Percentiles rank a stretch among this genome's conserved stretches.
Evolutionary conservation across 352 stramenopile genomes (phyloP).

Genomic region (Phytopythium litorale): DNA sequence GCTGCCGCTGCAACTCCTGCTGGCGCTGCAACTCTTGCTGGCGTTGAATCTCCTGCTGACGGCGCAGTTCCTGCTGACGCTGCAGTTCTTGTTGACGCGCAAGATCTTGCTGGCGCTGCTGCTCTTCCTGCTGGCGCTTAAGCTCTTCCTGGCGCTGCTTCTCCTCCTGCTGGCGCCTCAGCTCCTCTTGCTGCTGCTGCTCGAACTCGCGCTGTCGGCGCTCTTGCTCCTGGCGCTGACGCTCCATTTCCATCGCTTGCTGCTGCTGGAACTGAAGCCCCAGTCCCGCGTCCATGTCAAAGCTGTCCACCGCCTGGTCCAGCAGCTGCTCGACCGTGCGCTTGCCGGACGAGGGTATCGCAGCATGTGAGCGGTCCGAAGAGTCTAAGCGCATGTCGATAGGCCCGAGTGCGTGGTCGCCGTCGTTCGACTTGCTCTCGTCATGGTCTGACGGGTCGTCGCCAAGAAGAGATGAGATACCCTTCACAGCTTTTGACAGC

Average conservation of each 20-base stretch:
- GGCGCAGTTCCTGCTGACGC: slow-evolving; percentile 18
- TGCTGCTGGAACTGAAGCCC: slow-evolving; percentile 17
- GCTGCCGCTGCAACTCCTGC: slow-evolving; percentile 2
- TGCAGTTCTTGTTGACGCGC: slow-evolving; percentile 14
- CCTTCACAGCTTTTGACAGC: slow-evolving; percentile 21
- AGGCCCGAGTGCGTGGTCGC: background rate
- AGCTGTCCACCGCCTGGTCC: slow-evolving; percentile 5
- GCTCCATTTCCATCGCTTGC: slow-evolving; percentile 13
- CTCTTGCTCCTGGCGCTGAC: slow-evolving; percentile 10
- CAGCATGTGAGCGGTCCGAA: background rate
- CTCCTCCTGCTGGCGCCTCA: slow-evolving; percentile 16
- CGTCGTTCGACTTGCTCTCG: slow-evolving; percentile 1
- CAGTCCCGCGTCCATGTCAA: slow-evolving; percentile 11
- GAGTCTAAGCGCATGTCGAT: background rate
- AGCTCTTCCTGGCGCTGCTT: slow-evolving; percentile 5
- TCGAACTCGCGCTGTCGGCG: slow-evolving; percentile 14
- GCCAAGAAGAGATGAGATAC: slow-evolving; percentile 30
- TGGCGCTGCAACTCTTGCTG: slow-evolving; percentile 7
- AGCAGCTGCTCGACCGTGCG: slow-evolving; percentile 8
- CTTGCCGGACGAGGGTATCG: slow-evolving; percentile 1
- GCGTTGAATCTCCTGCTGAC: slow-evolving; percentile 7
- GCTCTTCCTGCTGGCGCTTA: slow-evolving; percentile 9
- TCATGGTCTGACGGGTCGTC: slow-evolving; percentile 6
- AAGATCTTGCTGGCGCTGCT: slow-evolving; percentile 7
- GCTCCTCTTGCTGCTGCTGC: slow-evolving; percentile 12